Evolutionary conservation across 1,139 yeast genomes (phyloP).

Genomic region (Kodamaea sp.): DNA sequence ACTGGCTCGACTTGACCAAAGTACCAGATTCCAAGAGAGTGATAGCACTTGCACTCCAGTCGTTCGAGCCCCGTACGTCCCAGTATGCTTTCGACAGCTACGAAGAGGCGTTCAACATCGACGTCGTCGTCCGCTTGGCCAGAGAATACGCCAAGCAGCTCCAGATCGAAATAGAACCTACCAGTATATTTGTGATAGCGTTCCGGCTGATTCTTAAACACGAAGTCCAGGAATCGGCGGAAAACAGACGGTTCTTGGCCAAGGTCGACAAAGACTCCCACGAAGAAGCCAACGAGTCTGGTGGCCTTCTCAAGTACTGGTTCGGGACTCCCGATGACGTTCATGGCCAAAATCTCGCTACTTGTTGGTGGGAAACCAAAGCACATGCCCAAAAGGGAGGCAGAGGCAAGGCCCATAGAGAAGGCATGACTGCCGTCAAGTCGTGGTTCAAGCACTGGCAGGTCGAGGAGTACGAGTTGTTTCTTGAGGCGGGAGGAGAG

Average conservation of each 20-base stretch:
- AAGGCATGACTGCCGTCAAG: conserved; percentile 27
- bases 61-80: conserved; percentile 17
- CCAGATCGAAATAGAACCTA: conserved; percentile 15
- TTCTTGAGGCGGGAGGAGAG: conserved; percentile 8
- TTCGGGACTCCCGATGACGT: conserved; percentile 31
- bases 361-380: conserved; percentile 35
- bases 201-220: conserved; percentile 28
- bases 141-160: conserved; percentile 16
- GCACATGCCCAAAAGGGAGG: conserved; percentile 30
- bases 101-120: conserved; percentile 26
- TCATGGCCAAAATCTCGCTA: conserved; percentile 32
- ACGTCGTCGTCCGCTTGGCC: conserved; percentile 17
- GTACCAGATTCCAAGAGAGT: conserved; percentile 20
- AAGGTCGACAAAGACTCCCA: conserved; percentile 29
- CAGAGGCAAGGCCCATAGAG: conserved; percentile 28
- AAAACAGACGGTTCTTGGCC: conserved; percentile 23
- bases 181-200: conserved; percentile 28
- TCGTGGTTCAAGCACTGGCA: conserved; percentile 34
- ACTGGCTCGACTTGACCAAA: conserved; percentile 22
- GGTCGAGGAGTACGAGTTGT: conserved; percentile 29
- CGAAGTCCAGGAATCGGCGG: conserved; percentile 23
- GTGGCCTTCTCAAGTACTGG: conserved; percentile 36
- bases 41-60: conserved; percentile 29
- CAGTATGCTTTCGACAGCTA: conserved; percentile 26
- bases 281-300: conserved; percentile 30